Evolutionary conservation across 768 basidiomycete species (phyloP).

Genomic region (Floccularia luteovirens): DNA sequence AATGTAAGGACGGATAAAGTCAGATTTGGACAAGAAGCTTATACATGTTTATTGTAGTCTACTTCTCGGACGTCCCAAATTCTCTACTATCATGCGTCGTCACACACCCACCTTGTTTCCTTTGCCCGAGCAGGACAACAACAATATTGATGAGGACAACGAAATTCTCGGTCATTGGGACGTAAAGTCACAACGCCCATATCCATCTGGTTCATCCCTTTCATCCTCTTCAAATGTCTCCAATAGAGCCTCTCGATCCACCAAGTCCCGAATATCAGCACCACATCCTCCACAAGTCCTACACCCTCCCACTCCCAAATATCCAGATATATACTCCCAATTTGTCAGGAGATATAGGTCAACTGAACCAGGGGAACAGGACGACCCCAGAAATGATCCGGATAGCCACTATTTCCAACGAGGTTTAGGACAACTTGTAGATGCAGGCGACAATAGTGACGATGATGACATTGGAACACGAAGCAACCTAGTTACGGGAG

Average conservation of each 20-base stretch:
- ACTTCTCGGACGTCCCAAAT: no score
- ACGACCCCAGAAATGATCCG: slow-evolving; percentile 73
- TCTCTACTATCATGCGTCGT: slow-evolving; percentile 32
- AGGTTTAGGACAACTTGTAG: slow-evolving; percentile 57
- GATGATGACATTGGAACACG: slow-evolving; percentile 54
- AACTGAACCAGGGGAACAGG: slow-evolving; percentile 44
- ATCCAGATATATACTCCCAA: slow-evolving; percentile 67
- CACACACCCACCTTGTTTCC: slow-evolving; percentile 67
- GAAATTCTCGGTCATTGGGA: slow-evolving; percentile 23
- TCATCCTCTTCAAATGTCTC: slow-evolving; percentile 20
- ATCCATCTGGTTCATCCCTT: slow-evolving; percentile 24
- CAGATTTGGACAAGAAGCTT: not conserved
- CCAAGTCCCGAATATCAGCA: slow-evolving; percentile 18
- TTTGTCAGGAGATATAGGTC: slow-evolving; percentile 74
- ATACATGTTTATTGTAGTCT: slow-evolving; percentile 5
- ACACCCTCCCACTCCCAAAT: slow-evolving; percentile 19
- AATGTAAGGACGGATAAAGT: not conserved
- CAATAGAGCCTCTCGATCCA: slow-evolving; percentile 17
- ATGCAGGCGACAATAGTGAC: slow-evolving; percentile 68
- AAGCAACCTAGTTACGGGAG: slow-evolving; percentile 28
- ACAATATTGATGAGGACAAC: slow-evolving; percentile 38
- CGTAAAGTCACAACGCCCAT: slow-evolving; percentile 22
- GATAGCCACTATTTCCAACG: slow-evolving; percentile 77
- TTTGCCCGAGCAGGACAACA: slow-evolving; percentile 36
- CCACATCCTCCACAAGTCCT: slow-evolving; percentile 12